Evolutionary conservation across 148 eudicot genomes (phyloP).

Genomic region (Rhododendron kiyosumense): DNA sequence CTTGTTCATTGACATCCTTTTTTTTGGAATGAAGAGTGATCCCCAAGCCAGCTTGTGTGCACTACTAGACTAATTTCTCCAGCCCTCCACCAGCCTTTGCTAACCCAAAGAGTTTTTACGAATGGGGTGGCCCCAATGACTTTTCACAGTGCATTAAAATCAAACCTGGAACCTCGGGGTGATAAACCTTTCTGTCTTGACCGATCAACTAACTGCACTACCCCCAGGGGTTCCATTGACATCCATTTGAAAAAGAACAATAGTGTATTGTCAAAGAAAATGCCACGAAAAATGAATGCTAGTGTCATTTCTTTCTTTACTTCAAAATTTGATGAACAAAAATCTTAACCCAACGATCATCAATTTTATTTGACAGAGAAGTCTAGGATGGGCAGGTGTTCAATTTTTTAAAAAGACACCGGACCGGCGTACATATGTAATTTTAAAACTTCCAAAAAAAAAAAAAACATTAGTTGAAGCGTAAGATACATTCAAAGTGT

Average conservation of each 20-base stretch:
- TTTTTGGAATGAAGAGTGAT: too few species aligned
- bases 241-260: background rate
- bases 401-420: background rate
- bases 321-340: background rate
- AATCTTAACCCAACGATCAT: background rate
- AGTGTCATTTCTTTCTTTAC: background rate
- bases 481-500: background rate
- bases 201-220: too few species aligned
- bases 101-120: too few species aligned
- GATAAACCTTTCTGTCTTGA: rapidly evolving
- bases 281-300: background rate
- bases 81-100: too few species aligned
- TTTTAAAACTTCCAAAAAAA: background rate
- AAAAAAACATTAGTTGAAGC: background rate
- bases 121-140: too few species aligned
- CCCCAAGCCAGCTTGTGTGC: rapidly evolving
- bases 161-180: rapidly evolving
- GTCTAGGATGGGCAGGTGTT: background rate
- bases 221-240: background rate
- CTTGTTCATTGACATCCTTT: background rate
- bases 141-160: rapidly evolving
- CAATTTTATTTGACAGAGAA: background rate
- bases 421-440: background rate
- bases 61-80: too few species aligned
- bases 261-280: too few species aligned